Conservation (phyloP, 2,329 filamentous ascomycete genomes). For the Venturia nashicola region DNA sequence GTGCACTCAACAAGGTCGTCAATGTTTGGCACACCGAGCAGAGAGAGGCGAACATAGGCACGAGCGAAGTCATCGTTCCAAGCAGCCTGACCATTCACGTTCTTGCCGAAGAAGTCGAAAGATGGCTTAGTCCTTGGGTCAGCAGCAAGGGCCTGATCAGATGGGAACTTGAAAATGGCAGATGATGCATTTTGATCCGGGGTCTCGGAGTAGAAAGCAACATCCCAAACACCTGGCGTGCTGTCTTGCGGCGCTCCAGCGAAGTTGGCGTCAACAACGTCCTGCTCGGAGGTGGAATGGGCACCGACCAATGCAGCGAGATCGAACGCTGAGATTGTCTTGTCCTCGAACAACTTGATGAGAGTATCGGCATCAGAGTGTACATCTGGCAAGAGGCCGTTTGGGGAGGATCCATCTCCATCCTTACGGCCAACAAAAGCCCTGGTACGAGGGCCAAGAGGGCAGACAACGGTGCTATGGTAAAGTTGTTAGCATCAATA, state of each 20-base stretch:
- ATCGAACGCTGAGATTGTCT: slow-evolving; percentile 38
- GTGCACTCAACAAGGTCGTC: slow-evolving; percentile 16
- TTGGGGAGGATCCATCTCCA: slow-evolving; percentile 2
- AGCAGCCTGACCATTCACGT: background rate
- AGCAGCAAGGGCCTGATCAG: background rate
- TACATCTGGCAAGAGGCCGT: slow-evolving; percentile 21
- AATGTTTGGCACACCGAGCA: slow-evolving; percentile 17
- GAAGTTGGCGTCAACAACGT: slow-evolving; percentile 28
- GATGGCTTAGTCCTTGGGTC: background rate
- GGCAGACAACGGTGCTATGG: slow-evolving; percentile 30
- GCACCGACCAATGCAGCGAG: slow-evolving; percentile 43
- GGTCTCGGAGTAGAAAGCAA: slow-evolving; percentile 17
- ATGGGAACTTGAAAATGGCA: slow-evolving; percentile 15
- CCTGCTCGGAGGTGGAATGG: slow-evolving; percentile 36
- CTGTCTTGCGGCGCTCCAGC: slow-evolving; percentile 9
- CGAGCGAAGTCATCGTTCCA: slow-evolving; percentile 13
- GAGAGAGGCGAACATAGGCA: slow-evolving; percentile 14
- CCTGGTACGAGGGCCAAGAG: slow-evolving; percentile 37
- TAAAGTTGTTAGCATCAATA: background rate
- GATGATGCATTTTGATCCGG: slow-evolving; percentile 13
- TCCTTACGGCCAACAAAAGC: slow-evolving; percentile 24
- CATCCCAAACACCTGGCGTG: slow-evolving; percentile 14
- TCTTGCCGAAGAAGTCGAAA: slow-evolving; percentile 8
- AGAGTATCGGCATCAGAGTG: slow-evolving; percentile 28
- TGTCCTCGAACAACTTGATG: slow-evolving; percentile 36